Percentiles rank a stretch among this genome's conserved stretches.
Evolutionary conservation across 1,139 yeast species (phyloP).

Genomic region (Pichia sp.): DNA sequence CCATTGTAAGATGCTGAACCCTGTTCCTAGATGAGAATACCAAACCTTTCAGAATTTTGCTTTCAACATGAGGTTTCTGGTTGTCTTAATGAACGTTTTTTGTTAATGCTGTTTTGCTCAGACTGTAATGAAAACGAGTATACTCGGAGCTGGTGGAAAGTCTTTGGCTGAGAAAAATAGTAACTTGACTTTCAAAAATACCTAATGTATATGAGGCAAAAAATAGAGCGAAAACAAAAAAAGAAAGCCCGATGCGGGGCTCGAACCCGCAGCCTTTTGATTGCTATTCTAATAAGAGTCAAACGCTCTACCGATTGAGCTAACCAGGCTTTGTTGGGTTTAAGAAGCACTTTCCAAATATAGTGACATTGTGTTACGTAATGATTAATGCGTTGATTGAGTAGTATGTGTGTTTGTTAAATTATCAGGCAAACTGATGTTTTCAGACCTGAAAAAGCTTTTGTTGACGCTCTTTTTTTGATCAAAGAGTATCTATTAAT

Average conservation of each 20-base stretch:
- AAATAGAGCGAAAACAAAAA: background rate
- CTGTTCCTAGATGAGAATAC: no score
- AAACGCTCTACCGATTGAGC: constrained; percentile 38
- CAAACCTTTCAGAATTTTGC: no score
- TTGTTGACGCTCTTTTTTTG: no score
- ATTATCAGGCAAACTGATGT: background rate
- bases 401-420: background rate
- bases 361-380: background rate
- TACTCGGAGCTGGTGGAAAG: no score
- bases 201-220: background rate
- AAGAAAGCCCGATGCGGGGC: constrained; percentile 32
- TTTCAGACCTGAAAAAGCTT: no score
- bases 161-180: no score
- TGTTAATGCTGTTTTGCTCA: no score
- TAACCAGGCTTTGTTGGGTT: constrained; percentile 22
- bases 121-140: background rate
- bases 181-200: background rate
- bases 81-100: no score
- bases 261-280: constrained; percentile 40
- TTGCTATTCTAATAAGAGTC: constrained; percentile 31
- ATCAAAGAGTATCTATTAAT: no score
- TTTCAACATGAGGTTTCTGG: no score
- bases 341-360: background rate
- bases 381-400: no score
- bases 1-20: no score